phyloP scores from a whole-genome alignment of 257 asterid species.

The Phtheirospermum japonicum region DNA sequence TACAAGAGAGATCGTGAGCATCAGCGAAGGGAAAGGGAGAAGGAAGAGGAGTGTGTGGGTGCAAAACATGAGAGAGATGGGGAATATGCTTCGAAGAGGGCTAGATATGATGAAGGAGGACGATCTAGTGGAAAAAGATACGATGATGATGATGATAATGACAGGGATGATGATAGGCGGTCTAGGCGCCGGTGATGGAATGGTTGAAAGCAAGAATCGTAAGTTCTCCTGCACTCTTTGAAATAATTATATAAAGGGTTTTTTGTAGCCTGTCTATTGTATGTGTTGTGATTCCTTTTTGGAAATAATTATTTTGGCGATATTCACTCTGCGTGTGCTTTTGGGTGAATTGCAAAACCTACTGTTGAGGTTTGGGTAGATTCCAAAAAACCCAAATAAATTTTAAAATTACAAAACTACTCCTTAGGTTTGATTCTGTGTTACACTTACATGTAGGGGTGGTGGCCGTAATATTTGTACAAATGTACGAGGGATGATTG shows the following conservation, averaged over 20 bases:
- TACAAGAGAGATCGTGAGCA: slow-evolving; percentile 41
- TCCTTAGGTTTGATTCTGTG: too few relatives aligned
- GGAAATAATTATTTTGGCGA: not conserved
- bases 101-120: slow-evolving; percentile 52
- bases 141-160: slow-evolving; percentile 39
- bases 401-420: too few relatives aligned
- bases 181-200: slow-evolving; percentile 37
- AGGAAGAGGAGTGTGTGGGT: slow-evolving; percentile 41
- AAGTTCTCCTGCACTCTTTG: slow-evolving; percentile 5
- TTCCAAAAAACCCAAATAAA: too few relatives aligned
- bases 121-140: slow-evolving; percentile 48
- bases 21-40: slow-evolving; percentile 23
- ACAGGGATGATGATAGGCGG: slow-evolving; percentile 48
- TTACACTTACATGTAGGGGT: too few relatives aligned
- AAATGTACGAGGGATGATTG: too few relatives aligned
- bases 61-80: slow-evolving; percentile 46
- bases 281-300: not conserved
- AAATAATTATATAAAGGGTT: not conserved
- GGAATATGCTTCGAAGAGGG: slow-evolving; percentile 50
- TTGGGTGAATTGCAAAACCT: not conserved
- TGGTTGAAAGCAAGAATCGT: slow-evolving; percentile 24
- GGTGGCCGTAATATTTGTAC: too few relatives aligned
- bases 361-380: too few relatives aligned
- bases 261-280: not conserved
- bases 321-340: not conserved